phyloP scores from a whole-genome alignment of 257 asterid genomes.

The Petunia secreta region DNA sequence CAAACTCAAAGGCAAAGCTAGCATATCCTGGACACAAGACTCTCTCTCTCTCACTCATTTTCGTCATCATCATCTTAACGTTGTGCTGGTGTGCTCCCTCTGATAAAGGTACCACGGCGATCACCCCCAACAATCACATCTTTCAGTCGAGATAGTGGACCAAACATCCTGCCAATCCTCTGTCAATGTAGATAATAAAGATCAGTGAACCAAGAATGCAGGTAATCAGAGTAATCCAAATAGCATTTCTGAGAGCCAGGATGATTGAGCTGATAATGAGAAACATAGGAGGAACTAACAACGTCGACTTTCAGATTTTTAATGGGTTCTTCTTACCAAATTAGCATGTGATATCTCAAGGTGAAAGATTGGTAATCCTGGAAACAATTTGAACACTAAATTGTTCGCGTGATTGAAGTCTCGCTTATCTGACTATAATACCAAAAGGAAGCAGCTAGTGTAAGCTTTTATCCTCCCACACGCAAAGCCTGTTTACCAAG shows the following conservation, averaged over 20 bases:
- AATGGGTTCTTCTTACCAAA: slow-evolving; percentile 2
- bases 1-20: neutral
- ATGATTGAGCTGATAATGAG: neutral
- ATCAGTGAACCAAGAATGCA: slow-evolving; percentile 13
- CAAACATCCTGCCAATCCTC: slow-evolving; percentile 44
- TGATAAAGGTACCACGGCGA: slow-evolving; percentile 36
- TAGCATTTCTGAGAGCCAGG: slow-evolving; percentile 18
- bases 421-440: neutral
- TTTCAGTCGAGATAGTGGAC: slow-evolving; percentile 48
- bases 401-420: neutral
- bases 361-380: neutral
- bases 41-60: slow-evolving; percentile 13
- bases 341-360: neutral
- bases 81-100: slow-evolving; percentile 37
- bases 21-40: neutral
- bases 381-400: neutral
- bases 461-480: neutral
- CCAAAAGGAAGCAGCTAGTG: neutral
- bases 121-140: slow-evolving; percentile 39
- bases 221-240: neutral
- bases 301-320: neutral
- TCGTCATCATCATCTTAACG: slow-evolving; percentile 32
- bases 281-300: neutral
- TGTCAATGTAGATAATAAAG: slow-evolving; percentile 27
- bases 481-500: too few species aligned